phyloP scores from a whole-genome alignment of 2,329 filamentous ascomycete species.

The Nectriaceae sp. region DNA sequence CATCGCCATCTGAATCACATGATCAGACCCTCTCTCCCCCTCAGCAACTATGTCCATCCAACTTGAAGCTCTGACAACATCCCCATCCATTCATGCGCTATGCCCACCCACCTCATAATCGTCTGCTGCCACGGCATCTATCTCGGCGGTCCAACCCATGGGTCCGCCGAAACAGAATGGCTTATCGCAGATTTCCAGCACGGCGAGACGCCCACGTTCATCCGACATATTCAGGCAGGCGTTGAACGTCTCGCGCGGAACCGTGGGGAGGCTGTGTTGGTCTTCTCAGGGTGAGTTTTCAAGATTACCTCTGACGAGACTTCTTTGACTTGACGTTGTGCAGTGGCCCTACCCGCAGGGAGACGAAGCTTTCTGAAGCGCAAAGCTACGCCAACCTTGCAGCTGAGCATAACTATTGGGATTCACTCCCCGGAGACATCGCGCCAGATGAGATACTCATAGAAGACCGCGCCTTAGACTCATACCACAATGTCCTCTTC shows the following conservation, averaged over 20 bases:
- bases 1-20: conserved; percentile 29
- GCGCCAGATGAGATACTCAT: conserved; percentile 44
- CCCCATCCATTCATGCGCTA: conserved; percentile 12
- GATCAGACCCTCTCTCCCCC: conserved; percentile 30
- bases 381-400: conserved; percentile 62
- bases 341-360: conserved; percentile 64
- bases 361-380: conserved; percentile 61
- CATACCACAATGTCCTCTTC: conserved; percentile 82
- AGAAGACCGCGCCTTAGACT: conserved; percentile 79
- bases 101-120: conserved; percentile 61
- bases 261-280: conserved; percentile 49
- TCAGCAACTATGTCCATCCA: no score
- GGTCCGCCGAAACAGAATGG: conserved; percentile 63
- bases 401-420: conserved; percentile 48
- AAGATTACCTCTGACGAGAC: background rate
- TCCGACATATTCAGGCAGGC: conserved; percentile 72
- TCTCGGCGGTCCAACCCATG: conserved; percentile 56
- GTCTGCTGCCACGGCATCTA: conserved; percentile 88
- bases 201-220: conserved; percentile 77
- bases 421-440: conserved; percentile 29
- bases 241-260: conserved; percentile 53
- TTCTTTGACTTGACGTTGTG: background rate
- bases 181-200: conserved; percentile 76
- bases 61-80: no score
- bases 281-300: conserved; percentile 71